A percentile compares a stretch with the other conserved stretches of the same genome.
phyloP scores from a whole-genome alignment of 257 asterid genomes.

The Coffea canephora region DNA sequence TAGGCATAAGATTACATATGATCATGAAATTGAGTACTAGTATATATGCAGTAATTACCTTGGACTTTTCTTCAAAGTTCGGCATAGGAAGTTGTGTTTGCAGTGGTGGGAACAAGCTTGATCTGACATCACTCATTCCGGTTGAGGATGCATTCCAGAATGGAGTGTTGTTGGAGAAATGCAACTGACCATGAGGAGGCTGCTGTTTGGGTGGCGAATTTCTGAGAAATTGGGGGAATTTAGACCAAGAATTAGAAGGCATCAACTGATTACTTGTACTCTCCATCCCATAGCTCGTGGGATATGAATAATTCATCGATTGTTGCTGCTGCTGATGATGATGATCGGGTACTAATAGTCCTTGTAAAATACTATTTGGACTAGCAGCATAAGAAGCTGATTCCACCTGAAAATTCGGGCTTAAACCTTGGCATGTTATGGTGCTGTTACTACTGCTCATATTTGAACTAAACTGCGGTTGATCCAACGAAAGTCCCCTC shows the following conservation, averaged over 20 bases:
- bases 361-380: constrained; percentile 30
- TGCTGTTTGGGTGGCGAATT: constrained; percentile 50
- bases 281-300: constrained; percentile 29
- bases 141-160: constrained; percentile 69
- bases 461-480: constrained; percentile 41
- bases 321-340: constrained; percentile 29
- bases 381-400: constrained; percentile 39
- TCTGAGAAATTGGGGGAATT: constrained; percentile 52
- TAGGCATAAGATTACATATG: not conserved
- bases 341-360: constrained; percentile 44
- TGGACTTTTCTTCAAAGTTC: constrained; percentile 46
- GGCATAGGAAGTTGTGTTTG: constrained; percentile 49
- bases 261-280: constrained; percentile 19
- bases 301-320: constrained; percentile 34
- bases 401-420: constrained; percentile 46
- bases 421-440: constrained; percentile 39
- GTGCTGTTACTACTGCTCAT: constrained; percentile 42
- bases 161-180: constrained; percentile 65
- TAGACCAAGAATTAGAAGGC: constrained; percentile 38
- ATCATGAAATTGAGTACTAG: not conserved
- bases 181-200: constrained; percentile 46
- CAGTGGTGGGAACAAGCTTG: constrained; percentile 52
- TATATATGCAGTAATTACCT: constrained; percentile 27
- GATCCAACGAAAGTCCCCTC: constrained; percentile 45
- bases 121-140: constrained; percentile 37